Base-by-base conservation (phyloP, 495 filamentous ascomycete genomes). In the Lasiosphaeriaceae sp. region DNA sequence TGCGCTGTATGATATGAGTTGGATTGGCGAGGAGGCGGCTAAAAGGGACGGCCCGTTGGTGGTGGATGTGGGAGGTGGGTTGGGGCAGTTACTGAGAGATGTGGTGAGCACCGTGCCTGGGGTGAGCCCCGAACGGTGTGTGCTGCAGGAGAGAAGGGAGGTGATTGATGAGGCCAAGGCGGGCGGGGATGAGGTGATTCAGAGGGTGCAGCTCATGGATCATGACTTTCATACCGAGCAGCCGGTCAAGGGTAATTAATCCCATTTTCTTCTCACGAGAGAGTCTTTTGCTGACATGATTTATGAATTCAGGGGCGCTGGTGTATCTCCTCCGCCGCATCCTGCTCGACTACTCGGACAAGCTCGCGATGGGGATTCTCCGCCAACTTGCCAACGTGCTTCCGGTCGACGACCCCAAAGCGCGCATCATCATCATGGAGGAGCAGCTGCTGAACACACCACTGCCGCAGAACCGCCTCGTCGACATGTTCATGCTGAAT, bases 281-380 rank as follows among this genome's bases (percentile, higher is more conserved):
- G n/a, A n/a, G n/a, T 14, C 0, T 1, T 14, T 57, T 39, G 7
- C 5, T 26, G 2, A 45, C 45, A 19, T 19, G n/a, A 19, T 46
- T 23, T 61, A 11, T 35, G 26, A 8, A 37, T 2, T 3, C 54
- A 78, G 79, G 75, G 12, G 80, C 81, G 0, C 54, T 71, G 4
- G 70, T 73, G 0, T 84, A 83, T 60, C 73, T 76, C 55, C 65
- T 80, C 35, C 76, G 80, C 21, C 64, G 72, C n/a, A 70, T 82
- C 2, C 64, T 84, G 0, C 79, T 83, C 49, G 76, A 84, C 59
- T 83, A 77, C 65, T 65, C 75, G 3, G 78, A 82, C 35, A 14
- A 45, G 3, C 52, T 64, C 2, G 69, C 71, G 29, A 52, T 48
- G 0, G 58, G 61, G 0, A 82, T 83, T 26, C 62, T 82, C 11